Conservation (phyloP, 495 filamentous ascomycete genomes). For the Stereocaulon alpinum region DNA sequence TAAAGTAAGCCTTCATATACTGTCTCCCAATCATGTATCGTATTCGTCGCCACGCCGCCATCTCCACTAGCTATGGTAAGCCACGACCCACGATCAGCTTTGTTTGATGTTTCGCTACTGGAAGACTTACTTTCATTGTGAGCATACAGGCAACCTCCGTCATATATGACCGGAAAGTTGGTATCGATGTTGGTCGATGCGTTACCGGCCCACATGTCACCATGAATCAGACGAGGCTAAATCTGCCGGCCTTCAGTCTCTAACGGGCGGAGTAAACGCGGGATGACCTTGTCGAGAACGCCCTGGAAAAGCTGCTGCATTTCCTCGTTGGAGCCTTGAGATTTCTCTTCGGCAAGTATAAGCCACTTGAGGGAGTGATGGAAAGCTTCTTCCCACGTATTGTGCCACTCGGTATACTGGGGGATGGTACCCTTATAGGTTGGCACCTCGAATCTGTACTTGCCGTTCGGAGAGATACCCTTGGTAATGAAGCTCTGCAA, state of each 20-base stretch:
- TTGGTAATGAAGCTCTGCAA: slow-evolving; percentile 18
- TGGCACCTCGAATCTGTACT: slow-evolving; percentile 20
- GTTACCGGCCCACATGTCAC: slow-evolving; percentile 25
- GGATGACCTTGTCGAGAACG: slow-evolving; percentile 30
- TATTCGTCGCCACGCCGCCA: slow-evolving; percentile 13
- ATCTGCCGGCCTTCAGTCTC: slow-evolving; percentile 25
- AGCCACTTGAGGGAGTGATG: slow-evolving; percentile 4
- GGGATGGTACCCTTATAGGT: slow-evolving; percentile 17
- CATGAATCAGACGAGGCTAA: slow-evolving; percentile 23
- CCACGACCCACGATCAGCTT: too few species aligned
- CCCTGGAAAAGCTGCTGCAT: slow-evolving; percentile 20
- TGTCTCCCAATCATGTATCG: slow-evolving; percentile 22
- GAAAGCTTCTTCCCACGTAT: slow-evolving; percentile 22
- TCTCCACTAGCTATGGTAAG: slow-evolving; percentile 12
- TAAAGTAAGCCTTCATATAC: slow-evolving; percentile 24
- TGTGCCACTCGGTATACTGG: slow-evolving; percentile 16
- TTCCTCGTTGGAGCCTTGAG: slow-evolving; percentile 26
- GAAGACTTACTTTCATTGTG: slow-evolving; percentile 26
- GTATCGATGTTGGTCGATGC: slow-evolving; percentile 17
- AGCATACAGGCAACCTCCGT: slow-evolving; percentile 22
- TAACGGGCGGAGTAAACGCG: slow-evolving; percentile 25
- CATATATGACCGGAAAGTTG: slow-evolving; percentile 22
- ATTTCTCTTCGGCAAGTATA: slow-evolving; percentile 19
- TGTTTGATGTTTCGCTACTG: too few species aligned
- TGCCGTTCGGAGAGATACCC: slow-evolving; percentile 19